Conservation (phyloP, 176 grass and related monocot genomes). For the Hyparrhenia diplandra region DNA sequence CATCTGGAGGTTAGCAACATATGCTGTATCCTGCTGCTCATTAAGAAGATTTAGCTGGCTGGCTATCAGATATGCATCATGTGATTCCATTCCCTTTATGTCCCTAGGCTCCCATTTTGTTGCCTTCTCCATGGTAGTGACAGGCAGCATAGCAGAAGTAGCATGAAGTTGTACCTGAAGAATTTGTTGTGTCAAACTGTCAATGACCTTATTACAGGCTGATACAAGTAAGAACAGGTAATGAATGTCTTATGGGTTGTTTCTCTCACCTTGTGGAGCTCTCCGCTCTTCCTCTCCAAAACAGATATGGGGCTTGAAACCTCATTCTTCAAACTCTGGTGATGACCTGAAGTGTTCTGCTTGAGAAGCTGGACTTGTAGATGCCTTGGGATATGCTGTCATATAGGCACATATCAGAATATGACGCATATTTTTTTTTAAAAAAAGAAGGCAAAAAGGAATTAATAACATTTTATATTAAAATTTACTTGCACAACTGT, state of each 20-base stretch:
- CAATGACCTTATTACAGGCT: background rate
- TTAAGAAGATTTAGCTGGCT: slow-evolving; percentile 71
- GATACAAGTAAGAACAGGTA: background rate
- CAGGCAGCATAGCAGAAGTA: slow-evolving; percentile 41
- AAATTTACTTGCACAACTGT: background rate
- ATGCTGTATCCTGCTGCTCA: slow-evolving; percentile 42
- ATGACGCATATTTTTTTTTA: background rate
- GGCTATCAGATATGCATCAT: slow-evolving; percentile 69
- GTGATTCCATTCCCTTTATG: slow-evolving; percentile 50
- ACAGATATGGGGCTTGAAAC: slow-evolving; percentile 90
- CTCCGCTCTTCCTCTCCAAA: slow-evolving; percentile 64
- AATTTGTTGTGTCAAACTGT: background rate
- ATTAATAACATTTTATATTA: background rate
- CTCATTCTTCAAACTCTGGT: slow-evolving; percentile 57
- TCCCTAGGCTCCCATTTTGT: slow-evolving; percentile 93
- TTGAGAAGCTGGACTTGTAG: slow-evolving; percentile 77
- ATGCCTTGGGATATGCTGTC: slow-evolving; percentile 70
- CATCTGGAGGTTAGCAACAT: slow-evolving; percentile 62
- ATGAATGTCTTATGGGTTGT: background rate
- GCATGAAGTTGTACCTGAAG: slow-evolving; percentile 36
- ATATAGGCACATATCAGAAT: slow-evolving; percentile 5
- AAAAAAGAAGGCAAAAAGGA: background rate
- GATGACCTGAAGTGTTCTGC: slow-evolving; percentile 45
- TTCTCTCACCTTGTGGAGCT: slow-evolving; percentile 67
- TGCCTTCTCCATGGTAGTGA: slow-evolving; percentile 68